Evolutionary conservation across 305 asterid species (phyloP), one percentile per base, ranked within the genome.

Genomic region (Coffea humblotiana): DNA sequence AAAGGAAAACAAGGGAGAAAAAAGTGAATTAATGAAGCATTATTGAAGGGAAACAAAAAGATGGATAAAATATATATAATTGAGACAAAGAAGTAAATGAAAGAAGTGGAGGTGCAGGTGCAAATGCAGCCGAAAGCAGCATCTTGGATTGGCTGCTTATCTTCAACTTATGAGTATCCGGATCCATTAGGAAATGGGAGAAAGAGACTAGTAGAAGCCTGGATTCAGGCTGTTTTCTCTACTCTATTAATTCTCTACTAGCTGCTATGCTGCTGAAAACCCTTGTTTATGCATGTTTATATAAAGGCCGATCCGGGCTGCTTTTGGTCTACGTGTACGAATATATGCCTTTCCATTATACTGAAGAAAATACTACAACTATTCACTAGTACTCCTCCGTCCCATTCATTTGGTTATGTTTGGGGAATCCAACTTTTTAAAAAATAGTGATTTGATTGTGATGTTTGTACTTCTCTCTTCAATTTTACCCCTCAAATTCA

Each of bases 61-160:
- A 21, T 45, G 25, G 27, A 71, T 8, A 40, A 16, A 13, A 11
- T 32, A 32, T 37, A 12, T 14, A 72, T 7, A 74, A 13, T 63
- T 37, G 71, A 61, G 52, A 47, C 19, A 23, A 37, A n/a, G 13
- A 27, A 65, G 32, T 27, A n/a, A 19, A 70, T 43, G 27, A 35
- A 25, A n/a, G 23, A 73, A 63, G 37, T 47, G 76, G 83, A 81
- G 84, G 91, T 88, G 91, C 89, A 86, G 89, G 89, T 85, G 88
- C 75, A 85, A 85, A 85, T 85, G 88, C 84, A 81, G 80, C 51
- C 76, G 83, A 81, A 81, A 76, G 77, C 84, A 76, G 45, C 84
- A 81, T 61, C 79, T 70, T 81, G 84, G 84, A 23, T 48, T 35
- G 16, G 45, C 25, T 25, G 58, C 54, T 45, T 45, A 18, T 14